Percentiles rank a stretch among this genome's conserved stretches.
Conservation (phyloP, 139 green algal genomes). For the Auxenochlorella pyrenoidosa region DNA sequence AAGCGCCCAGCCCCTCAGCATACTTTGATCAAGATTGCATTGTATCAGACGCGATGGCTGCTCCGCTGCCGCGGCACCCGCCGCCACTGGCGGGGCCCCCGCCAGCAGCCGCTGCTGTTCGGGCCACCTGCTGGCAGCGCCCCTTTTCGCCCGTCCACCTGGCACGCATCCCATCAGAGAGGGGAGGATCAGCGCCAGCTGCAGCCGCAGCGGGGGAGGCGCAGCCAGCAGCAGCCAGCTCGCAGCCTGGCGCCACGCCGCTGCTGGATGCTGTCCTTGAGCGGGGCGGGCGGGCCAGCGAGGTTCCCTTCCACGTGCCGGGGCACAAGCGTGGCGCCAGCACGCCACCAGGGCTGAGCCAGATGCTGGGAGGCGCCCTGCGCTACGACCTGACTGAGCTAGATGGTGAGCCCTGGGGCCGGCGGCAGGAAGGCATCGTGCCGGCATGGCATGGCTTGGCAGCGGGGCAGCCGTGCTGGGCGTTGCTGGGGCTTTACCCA, state of each 20-base stretch:
- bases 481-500: neutral
- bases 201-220: neutral
- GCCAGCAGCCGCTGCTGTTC: neutral
- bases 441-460: neutral
- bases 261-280: conserved; percentile 67
- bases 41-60: neutral
- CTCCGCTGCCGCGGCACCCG: neutral
- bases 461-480: neutral
- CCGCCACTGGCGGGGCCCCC: neutral
- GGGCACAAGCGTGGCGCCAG: conserved; percentile 78
- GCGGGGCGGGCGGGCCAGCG: conserved; percentile 41
- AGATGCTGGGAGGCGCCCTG: conserved; percentile 38
- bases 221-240: neutral
- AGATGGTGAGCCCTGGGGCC: conserved; percentile 42
- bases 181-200: neutral
- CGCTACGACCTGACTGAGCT: conserved; percentile 87
- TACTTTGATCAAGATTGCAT: too few relatives aligned
- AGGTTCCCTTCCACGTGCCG: conserved; percentile 82
- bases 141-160: neutral
- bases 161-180: neutral
- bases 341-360: conserved; percentile 31
- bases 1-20: too few relatives aligned
- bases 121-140: neutral
- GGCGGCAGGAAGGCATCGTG: too few relatives aligned
- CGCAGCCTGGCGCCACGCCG: conserved; percentile 34